Evolutionary conservation across 805 yeast species (phyloP), one percentile per base, ranked within the genome.

Genomic region (Pichia cephalocereana): DNA sequence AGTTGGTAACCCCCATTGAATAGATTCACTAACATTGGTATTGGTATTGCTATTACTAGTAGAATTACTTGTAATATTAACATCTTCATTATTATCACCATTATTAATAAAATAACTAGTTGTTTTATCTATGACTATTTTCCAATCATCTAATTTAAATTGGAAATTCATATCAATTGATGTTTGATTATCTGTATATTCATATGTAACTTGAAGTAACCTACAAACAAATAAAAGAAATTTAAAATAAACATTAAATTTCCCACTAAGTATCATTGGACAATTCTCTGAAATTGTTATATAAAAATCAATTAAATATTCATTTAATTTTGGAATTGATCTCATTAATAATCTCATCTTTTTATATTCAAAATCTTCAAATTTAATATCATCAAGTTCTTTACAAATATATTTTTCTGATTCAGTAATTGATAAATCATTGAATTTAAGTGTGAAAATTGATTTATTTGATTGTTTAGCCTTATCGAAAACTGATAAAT

Each of bases 241-340:
- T 37, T 58, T 59, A 34, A 52, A 53, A 36, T 43, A 30, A 8
- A 51, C 30, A 34, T 52, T 52, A 30, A 60, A 53, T 6, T 50
- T 57, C 44, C 58, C 59, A 41, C 51, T 53, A 6, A 44, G 27
- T 1, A 43, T 12, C 8, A 53, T 10, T 4, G 45, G 41, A 5
- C 48, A 46, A 14, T 47, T 41, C 2, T 46, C 40, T 3, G 47
- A 43, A 19, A 54, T 37, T 2, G 42, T 18, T 5, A 43, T 46
- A 43, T 58, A 55, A 27, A 51, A 47, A 17, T 53, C 54, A 18
- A 54, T 38, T 4, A 58, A 41, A 30, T 42, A 52, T 27, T 52
- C 50, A 14, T 52, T 28, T 32, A 55, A 26, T 38, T 49, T 51
- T 28, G 53, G 53, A 3, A 58, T 42, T n/a, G 47, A 28, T 28